Percentiles rank a stretch among this genome's conserved stretches.
phyloP scores from a whole-genome alignment of 1,284 basidiomycete species.

The Papiliotrema nemorosa region DNA sequence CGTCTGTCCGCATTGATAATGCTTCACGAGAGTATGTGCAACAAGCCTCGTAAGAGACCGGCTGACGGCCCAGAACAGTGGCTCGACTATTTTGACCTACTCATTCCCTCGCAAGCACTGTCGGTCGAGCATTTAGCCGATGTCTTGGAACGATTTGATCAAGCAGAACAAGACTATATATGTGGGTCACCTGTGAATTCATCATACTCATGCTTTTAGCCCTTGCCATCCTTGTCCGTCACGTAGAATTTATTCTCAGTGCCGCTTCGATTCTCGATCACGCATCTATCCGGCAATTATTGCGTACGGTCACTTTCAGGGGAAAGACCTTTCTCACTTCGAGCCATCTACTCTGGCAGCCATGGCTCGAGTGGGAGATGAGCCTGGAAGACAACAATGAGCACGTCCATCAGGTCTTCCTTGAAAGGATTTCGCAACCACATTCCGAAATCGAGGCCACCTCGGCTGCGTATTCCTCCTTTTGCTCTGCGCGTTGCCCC shows the following conservation, averaged over 20 bases:
- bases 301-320: conserved; percentile 55
- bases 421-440: conserved; percentile 43
- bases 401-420: conserved; percentile 40
- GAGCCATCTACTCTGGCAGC: conserved; percentile 70
- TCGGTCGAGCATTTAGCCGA: conserved; percentile 56
- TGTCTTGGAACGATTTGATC: conserved; percentile 61
- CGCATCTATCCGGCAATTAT: conserved; percentile 57
- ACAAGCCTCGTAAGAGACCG: no score
- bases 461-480: conserved; percentile 76
- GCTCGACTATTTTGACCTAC: conserved; percentile 28
- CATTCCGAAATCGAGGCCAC: conserved; percentile 63
- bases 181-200: conserved; percentile 58
- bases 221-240: conserved; percentile 64
- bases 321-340: conserved; percentile 54
- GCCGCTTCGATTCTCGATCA: conserved; percentile 40
- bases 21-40: conserved; percentile 32
- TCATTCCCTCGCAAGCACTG: conserved; percentile 15
- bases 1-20: conserved; percentile 27
- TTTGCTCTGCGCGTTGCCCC: conserved; percentile 71
- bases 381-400: conserved; percentile 51
- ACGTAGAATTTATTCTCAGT: conserved; percentile 62
- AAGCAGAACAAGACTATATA: conserved; percentile 73
- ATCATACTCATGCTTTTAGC: conserved; percentile 52
- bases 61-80: conserved; percentile 25
- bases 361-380: conserved; percentile 70